phyloP scores from a whole-genome alignment of 768 basidiomycete genomes.

The Leccinum sublutescens region DNA sequence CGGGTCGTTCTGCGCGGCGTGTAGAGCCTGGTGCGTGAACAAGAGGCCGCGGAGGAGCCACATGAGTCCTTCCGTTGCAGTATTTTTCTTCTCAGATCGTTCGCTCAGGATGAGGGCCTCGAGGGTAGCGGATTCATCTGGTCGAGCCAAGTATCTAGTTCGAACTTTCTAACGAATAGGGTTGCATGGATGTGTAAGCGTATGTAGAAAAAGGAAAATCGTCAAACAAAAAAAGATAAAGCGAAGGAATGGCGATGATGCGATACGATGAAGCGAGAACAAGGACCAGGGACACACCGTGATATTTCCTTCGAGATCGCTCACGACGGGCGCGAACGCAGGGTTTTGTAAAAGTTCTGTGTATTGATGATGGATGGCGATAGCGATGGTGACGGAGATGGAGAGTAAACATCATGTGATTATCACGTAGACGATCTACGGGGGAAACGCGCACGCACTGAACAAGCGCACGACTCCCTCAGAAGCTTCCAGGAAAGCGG shows the following conservation, averaged over 20 bases:
- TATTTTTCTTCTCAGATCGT: slow-evolving; percentile 80
- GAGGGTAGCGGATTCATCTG: slow-evolving; percentile 68
- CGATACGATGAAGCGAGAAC: neutral
- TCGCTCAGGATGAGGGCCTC: slow-evolving; percentile 84
- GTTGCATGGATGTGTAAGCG: neutral
- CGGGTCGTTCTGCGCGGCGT: slow-evolving; percentile 65
- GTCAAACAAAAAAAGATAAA: neutral
- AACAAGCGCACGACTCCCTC: slow-evolving; percentile 88
- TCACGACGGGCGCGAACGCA: slow-evolving; percentile 81
- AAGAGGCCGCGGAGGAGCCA: slow-evolving; percentile 92
- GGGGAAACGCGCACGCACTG: slow-evolving; percentile 49
- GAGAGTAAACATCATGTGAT: neutral
- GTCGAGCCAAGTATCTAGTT: slow-evolving; percentile 67
- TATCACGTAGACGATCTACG: neutral
- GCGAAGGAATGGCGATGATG: neutral
- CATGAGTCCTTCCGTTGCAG: slow-evolving; percentile 87
- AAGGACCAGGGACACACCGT: slow-evolving; percentile 47
- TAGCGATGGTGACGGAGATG: neutral
- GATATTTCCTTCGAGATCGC: slow-evolving; percentile 91
- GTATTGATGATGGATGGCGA: neutral
- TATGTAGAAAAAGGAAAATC: neutral
- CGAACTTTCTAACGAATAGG: slow-evolving; percentile 74
- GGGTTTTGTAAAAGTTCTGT: slow-evolving; percentile 28
- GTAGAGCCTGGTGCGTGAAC: slow-evolving; percentile 84
- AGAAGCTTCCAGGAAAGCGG: slow-evolving; percentile 83